Evolutionary conservation across 768 basidiomycete genomes (phyloP).

Genomic region (Tricholoma saponaceum): DNA sequence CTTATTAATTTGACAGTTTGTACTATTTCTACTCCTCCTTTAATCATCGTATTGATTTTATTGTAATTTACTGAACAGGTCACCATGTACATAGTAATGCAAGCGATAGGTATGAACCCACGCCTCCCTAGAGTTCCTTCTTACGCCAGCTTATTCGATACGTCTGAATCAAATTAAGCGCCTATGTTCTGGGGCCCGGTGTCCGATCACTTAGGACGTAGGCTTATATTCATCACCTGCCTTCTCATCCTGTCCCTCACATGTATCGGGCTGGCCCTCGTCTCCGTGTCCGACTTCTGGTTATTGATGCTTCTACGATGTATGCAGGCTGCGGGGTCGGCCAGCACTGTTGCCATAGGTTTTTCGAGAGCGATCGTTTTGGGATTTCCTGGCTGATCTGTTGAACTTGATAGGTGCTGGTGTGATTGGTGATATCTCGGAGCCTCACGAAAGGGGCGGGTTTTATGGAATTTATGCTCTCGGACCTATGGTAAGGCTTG

Average conservation of each 20-base stretch:
- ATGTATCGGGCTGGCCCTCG: constrained; percentile 56
- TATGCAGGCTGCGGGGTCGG: constrained; percentile 74
- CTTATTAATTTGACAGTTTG: constrained; percentile 73
- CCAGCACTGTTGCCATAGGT: constrained; percentile 76
- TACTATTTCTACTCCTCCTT: constrained; percentile 14
- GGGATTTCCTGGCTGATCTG: background rate
- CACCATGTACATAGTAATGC: constrained; percentile 70
- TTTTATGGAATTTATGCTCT: constrained; percentile 66
- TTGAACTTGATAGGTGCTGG: constrained; percentile 50
- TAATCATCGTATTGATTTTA: background rate
- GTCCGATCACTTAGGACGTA: constrained; percentile 61
- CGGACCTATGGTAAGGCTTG: constrained; percentile 51
- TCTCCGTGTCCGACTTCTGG: constrained; percentile 64
- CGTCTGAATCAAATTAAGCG: constrained; percentile 28
- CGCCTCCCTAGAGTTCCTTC: background rate
- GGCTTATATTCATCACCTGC: constrained; percentile 61
- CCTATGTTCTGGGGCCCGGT: constrained; percentile 71
- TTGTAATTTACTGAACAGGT: constrained; percentile 25
- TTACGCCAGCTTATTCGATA: background rate
- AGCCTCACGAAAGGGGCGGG: constrained; percentile 67
- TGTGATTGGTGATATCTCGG: constrained; percentile 74
- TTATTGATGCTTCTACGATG: constrained; percentile 76
- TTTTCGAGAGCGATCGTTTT: constrained; percentile 4
- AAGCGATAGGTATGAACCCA: constrained; percentile 48
- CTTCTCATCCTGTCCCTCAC: constrained; percentile 58